Percentiles rank a stretch among this genome's conserved stretches.
Evolutionary conservation across 495 filamentous ascomycete genomes (phyloP).

Genomic region (Penicillium angulare): DNA sequence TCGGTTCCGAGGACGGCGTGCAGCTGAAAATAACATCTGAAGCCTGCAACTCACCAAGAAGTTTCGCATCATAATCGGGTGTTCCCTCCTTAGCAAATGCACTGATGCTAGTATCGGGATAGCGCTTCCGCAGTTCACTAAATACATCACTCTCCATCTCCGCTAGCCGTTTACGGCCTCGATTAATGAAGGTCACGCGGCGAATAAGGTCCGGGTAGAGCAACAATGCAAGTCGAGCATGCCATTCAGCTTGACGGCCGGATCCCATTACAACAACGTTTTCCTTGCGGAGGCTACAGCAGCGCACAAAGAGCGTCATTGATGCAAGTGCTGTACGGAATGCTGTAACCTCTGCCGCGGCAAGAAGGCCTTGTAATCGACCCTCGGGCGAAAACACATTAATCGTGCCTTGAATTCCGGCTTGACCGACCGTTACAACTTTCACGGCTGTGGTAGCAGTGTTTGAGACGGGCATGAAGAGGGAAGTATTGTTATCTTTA

Average conservation of each 20-base stretch:
- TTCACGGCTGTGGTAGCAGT: conserved; percentile 58
- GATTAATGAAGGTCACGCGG: conserved; percentile 74
- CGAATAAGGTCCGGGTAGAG: conserved; percentile 60
- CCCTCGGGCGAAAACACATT: conserved; percentile 73
- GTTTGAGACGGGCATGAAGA: conserved; percentile 87
- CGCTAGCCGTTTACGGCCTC: conserved; percentile 51
- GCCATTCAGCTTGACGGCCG: conserved; percentile 91
- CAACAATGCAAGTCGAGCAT: conserved; percentile 76
- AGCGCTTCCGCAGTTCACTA: conserved; percentile 17
- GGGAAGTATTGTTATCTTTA: conserved; percentile 67
- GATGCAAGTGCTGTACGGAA: conserved; percentile 90
- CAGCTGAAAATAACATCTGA: conserved; percentile 81
- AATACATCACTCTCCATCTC: conserved; percentile 30
- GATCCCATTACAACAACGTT: conserved; percentile 80
- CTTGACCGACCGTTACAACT: conserved; percentile 52
- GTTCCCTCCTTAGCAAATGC: conserved; percentile 33
- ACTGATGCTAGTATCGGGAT: conserved; percentile 24
- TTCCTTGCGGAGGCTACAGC: conserved; percentile 47
- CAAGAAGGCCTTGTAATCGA: conserved; percentile 70
- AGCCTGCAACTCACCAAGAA: conserved; percentile 23
- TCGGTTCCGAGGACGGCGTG: conserved; percentile 58
- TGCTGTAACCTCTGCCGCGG: conserved; percentile 82
- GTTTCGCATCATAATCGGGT: conserved; percentile 23
- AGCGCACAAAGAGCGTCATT: conserved; percentile 68
- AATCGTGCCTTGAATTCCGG: conserved; percentile 62